Evolutionary conservation across 129 eudicot genomes (phyloP).

Genomic region (Flaveria linearis): DNA sequence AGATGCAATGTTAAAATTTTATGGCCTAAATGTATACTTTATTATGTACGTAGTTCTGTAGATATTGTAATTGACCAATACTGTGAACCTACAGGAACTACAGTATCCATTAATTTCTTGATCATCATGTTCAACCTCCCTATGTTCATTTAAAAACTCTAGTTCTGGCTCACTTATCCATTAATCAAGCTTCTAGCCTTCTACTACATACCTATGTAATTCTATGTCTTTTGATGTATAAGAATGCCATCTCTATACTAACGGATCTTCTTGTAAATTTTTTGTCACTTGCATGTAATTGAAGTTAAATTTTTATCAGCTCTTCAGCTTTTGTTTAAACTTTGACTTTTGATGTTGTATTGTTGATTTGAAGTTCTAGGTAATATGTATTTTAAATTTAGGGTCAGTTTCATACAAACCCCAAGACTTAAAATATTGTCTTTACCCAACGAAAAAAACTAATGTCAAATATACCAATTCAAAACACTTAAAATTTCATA

Average conservation of each 20-base stretch:
- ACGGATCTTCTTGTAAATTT: background rate
- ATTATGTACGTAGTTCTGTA: background rate
- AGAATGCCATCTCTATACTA: background rate
- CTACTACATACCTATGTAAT: background rate
- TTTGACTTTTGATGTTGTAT: background rate
- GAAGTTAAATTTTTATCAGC: background rate
- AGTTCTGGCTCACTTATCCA: background rate
- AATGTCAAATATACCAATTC: background rate
- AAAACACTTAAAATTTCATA: background rate
- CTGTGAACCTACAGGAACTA: background rate
- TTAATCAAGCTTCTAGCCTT: background rate
- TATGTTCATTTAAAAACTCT: background rate
- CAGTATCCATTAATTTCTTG: background rate
- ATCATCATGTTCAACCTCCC: background rate
- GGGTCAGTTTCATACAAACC: background rate
- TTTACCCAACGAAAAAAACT: background rate
- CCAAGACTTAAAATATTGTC: background rate
- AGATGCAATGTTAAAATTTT: constrained; percentile 1
- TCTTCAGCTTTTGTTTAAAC: background rate
- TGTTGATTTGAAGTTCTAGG: background rate
- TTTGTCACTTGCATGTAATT: background rate
- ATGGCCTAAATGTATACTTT: background rate
- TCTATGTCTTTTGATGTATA: background rate
- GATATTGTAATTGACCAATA: background rate
- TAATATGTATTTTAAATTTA: background rate